Base-by-base conservation (phyloP, 1,284 basidiomycete genomes). In the Trametes sp. region DNA sequence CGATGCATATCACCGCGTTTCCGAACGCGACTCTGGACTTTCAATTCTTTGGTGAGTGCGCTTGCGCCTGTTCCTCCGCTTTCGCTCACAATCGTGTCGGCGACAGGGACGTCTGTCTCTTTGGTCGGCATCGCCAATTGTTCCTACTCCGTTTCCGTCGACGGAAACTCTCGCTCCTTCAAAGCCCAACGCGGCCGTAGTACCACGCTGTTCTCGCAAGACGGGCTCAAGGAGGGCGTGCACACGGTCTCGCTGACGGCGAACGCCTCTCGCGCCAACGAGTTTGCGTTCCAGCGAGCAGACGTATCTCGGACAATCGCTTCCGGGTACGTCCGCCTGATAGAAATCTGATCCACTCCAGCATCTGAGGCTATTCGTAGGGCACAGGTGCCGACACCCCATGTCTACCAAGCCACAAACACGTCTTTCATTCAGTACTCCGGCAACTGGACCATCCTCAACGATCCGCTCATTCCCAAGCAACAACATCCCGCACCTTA, bases 401-500 rank as follows among this genome's bases (percentile, higher is more conserved):
- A 56, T 13, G 42, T 59, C 10, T 70, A 72, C 57, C 69, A 70
- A 56, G 74, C 70, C 31, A 69, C 68, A 42, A 70, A 78, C 51
- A 72, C 68, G 21, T 54, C 70, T 5, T 59, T 63, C 29, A 62
- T 78, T 1, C 35, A 68, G 24, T 76, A 77, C 55, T 62, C 59
- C 2, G 75, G 73, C 21, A 59, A 57, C 38, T 78, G 76, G 76
- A 49, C 54, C 14, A 63, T 68, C 2, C 19, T 31, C 31, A 38
- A 31, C 8, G 69, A 71, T 33, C 68, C 48, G 14, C 57, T 61
- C 19, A 64, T 77, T 14, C 77, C 75, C 0, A 75, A 70, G 56
- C 59, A 68, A 4, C 66, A 70, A 9, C 66, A 72, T 52, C 71
- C 73, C 11, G 63, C 67, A 1, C 73, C 75, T 19, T 77, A 71